Evolutionary conservation across 768 basidiomycete species (phyloP).

Genomic region (Daedaleopsis sinensis): DNA sequence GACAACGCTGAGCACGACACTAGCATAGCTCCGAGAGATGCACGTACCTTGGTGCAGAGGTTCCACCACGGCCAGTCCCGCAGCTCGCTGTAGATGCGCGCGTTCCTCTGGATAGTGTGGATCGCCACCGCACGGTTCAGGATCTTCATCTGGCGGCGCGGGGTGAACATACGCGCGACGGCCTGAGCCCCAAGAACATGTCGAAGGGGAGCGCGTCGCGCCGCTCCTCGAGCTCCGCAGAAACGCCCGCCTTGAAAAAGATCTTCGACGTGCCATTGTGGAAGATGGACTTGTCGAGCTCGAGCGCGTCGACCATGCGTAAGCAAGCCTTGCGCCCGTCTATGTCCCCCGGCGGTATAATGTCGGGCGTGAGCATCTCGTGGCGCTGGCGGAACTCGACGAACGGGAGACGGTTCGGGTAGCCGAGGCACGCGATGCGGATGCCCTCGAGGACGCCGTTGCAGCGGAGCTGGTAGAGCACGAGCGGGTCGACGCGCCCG

Average conservation of each 20-base stretch:
- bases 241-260: slow-evolving; percentile 98
- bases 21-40: background rate
- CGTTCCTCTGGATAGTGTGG: slow-evolving; percentile 92
- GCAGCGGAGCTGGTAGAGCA: slow-evolving; percentile 94
- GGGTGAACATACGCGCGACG: slow-evolving; percentile 80
- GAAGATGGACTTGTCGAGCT: slow-evolving; percentile 83
- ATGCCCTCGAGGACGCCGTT: slow-evolving; percentile 99
- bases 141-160: slow-evolving; percentile 87
- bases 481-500: slow-evolving; percentile 88
- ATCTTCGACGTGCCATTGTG: slow-evolving; percentile 96
- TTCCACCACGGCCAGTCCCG: slow-evolving; percentile 99
- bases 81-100: slow-evolving; percentile 86
- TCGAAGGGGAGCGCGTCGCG: slow-evolving; percentile 87
- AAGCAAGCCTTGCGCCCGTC: slow-evolving; percentile 94
- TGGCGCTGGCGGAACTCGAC: slow-evolving; percentile 97
- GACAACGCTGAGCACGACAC: background rate
- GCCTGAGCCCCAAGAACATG: slow-evolving; percentile 91
- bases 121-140: slow-evolving; percentile 91
- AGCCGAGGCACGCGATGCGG: slow-evolving; percentile 94
- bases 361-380: slow-evolving; percentile 91
- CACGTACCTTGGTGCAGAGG: slow-evolving; percentile 83
- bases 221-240: slow-evolving; percentile 94
- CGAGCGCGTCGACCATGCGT: slow-evolving; percentile 86
- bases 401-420: slow-evolving; percentile 96
- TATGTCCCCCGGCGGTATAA: slow-evolving; percentile 95